phyloP scores from a whole-genome alignment of 139 green algal genomes.

The Spirogloea muscicola region DNA sequence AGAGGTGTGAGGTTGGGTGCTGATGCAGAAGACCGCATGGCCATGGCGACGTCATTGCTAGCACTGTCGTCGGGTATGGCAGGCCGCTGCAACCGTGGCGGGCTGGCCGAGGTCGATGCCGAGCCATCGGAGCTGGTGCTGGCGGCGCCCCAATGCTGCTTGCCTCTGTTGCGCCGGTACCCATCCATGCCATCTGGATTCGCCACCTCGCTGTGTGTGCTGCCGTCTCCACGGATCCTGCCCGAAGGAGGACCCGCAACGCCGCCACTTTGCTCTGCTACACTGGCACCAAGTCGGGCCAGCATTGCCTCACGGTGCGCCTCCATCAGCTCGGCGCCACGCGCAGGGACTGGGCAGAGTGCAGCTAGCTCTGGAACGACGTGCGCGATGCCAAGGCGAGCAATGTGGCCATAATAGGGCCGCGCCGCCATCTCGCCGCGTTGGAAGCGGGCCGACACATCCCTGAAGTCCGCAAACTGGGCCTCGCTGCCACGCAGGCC shows the following conservation, averaged over 20 bases:
- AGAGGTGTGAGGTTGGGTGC: background rate
- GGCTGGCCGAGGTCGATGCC: background rate
- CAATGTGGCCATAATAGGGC: constrained; percentile 36
- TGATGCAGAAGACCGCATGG: background rate
- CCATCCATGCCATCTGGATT: background rate
- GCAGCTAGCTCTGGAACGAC: constrained; percentile 38
- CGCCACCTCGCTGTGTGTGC: background rate
- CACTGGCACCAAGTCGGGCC: background rate
- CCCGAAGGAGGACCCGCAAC: background rate
- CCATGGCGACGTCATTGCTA: background rate
- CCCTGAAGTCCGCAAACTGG: constrained; percentile 42
- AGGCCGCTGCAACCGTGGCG: no score
- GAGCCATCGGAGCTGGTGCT: background rate
- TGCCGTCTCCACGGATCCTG: background rate
- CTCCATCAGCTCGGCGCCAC: constrained; percentile 22
- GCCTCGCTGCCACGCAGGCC: constrained; percentile 21
- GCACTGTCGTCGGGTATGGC: no score
- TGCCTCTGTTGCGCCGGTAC: background rate
- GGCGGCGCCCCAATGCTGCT: background rate
- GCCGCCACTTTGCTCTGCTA: background rate
- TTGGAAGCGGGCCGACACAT: constrained; percentile 21
- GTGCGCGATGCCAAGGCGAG: constrained; percentile 24
- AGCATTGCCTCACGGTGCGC: constrained; percentile 1
- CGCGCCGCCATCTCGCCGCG: background rate
- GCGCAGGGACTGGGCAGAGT: constrained; percentile 33